Percentiles rank a stretch among this genome's conserved stretches.
Conservation (phyloP, 2,329 filamentous ascomycete species). For the Rhinocladiella similis region DNA sequence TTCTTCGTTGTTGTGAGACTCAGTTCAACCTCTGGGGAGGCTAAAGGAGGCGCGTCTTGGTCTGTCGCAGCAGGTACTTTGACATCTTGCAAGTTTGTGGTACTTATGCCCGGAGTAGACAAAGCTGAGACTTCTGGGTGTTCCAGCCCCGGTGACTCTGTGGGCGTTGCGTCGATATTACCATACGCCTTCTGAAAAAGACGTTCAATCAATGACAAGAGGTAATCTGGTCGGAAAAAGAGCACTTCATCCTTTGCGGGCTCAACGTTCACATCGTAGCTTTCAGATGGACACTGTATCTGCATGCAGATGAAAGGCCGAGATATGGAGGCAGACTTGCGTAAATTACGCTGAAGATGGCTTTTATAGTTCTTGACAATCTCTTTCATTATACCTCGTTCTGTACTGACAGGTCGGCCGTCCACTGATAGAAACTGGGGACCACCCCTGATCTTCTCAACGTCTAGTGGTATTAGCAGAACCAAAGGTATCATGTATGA, state of each 20-base stretch:
- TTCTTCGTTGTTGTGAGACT: conserved; percentile 22
- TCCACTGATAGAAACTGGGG: conserved; percentile 59
- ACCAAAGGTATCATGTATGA: neutral
- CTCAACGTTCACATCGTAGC: conserved; percentile 64
- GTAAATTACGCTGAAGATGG: conserved; percentile 40
- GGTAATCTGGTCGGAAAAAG: conserved; percentile 49
- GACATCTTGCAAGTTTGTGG: conserved; percentile 1
- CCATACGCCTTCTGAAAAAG: conserved; percentile 45
- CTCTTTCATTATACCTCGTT: conserved; percentile 54
- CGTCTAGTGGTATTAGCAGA: conserved; percentile 37
- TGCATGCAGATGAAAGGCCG: conserved; percentile 60
- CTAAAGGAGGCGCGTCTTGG: neutral
- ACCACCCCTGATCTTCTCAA: conserved; percentile 35
- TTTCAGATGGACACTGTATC: conserved; percentile 53
- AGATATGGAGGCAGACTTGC: conserved; percentile 27
- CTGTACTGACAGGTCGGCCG: conserved; percentile 53
- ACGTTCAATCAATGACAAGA: conserved; percentile 46
- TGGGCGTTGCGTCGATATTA: neutral
- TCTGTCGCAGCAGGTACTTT: neutral
- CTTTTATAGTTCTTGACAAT: conserved; percentile 54
- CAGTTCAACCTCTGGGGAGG: neutral
- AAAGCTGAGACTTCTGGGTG: neutral
- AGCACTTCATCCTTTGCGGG: conserved; percentile 64
- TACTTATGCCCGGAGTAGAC: conserved; percentile 3
- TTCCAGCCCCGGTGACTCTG: neutral